phyloP scores from a whole-genome alignment of 1,284 basidiomycete genomes.

The Neolentinus lepideus region DNA sequence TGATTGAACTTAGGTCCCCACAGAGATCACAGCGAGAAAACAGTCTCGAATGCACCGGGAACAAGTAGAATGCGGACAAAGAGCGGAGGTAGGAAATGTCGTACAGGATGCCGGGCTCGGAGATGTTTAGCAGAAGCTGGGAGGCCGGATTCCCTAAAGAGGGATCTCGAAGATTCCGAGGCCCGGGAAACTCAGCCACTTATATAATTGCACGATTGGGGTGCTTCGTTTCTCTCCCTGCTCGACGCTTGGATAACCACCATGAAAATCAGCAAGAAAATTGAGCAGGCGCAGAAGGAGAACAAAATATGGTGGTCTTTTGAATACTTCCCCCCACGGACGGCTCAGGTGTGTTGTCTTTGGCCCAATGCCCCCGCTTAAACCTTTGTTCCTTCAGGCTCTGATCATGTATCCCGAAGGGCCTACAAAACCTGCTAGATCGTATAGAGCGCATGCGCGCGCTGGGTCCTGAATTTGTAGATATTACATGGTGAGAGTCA shows the following conservation, averaged over 20 bases:
- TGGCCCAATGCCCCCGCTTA: not conserved
- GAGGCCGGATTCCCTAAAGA: not conserved
- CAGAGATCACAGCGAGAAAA: too few relatives aligned
- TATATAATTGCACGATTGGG: not conserved
- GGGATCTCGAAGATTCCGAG: not conserved
- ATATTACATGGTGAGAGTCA: conserved; percentile 83
- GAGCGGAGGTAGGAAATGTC: not conserved
- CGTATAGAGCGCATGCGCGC: conserved; percentile 97
- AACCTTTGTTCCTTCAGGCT: not conserved
- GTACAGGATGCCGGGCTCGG: not conserved
- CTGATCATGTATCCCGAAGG: conserved; percentile 36
- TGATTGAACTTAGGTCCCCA: too few relatives aligned
- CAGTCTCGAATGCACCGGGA: too few relatives aligned
- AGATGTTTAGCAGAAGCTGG: not conserved
- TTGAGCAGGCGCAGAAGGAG: conserved; percentile 75
- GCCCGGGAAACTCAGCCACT: not conserved
- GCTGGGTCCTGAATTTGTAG: conserved; percentile 95
- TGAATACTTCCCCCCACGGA: conserved; percentile 94
- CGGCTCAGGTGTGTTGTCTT: conserved; percentile 67
- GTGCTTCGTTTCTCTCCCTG: not conserved
- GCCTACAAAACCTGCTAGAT: conserved; percentile 90
- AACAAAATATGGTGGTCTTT: conserved; percentile 92
- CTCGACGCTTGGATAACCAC: conserved; percentile 4
- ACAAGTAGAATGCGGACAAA: not conserved
- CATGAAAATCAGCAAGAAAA: conserved; percentile 93